Conservation (phyloP, 2,329 filamentous ascomycete species). For the Parastagonospora nodorum region DNA sequence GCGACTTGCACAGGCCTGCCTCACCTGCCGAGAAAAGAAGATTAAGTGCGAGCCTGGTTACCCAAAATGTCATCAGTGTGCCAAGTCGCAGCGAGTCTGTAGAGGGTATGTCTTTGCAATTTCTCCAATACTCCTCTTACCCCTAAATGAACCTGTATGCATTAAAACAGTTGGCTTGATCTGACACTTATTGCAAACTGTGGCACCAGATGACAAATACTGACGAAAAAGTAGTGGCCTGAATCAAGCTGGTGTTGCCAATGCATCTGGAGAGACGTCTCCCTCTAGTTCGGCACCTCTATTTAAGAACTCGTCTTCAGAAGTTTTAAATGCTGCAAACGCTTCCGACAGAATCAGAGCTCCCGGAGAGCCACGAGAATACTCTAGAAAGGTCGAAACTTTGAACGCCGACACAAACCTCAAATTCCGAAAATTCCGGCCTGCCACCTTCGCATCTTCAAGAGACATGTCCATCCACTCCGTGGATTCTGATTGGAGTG, state of each 20-base stretch:
- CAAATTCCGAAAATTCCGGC: constrained; percentile 33
- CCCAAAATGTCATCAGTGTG: constrained; percentile 86
- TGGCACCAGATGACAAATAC: constrained; percentile 39
- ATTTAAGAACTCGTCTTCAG: constrained; percentile 39
- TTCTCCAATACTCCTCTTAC: background rate
- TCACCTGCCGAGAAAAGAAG: constrained; percentile 95
- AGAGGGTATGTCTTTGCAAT: constrained; percentile 58
- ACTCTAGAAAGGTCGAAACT: constrained; percentile 30
- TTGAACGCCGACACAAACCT: constrained; percentile 35
- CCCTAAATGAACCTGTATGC: constrained; percentile 12
- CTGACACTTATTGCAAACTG: constrained; percentile 17
- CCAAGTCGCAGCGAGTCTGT: constrained; percentile 86
- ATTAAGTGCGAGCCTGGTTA: constrained; percentile 93
- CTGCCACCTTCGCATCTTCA: constrained; percentile 24
- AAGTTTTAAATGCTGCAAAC: constrained; percentile 36
- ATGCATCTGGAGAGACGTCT: constrained; percentile 40
- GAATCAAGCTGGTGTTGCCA: constrained; percentile 36
- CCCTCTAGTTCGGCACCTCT: constrained; percentile 36
- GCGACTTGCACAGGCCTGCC: constrained; percentile 86
- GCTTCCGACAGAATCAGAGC: constrained; percentile 35
- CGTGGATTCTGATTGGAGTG: constrained; percentile 42
- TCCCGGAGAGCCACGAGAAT: constrained; percentile 38
- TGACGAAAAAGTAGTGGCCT: constrained; percentile 35
- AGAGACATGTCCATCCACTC: constrained; percentile 44
- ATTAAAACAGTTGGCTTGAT: constrained; percentile 27